Evolutionary conservation across 2,329 filamentous ascomycete genomes (phyloP), one percentile per base, ranked within the genome.

Genomic region (Dichotomopilus funicola): DNA sequence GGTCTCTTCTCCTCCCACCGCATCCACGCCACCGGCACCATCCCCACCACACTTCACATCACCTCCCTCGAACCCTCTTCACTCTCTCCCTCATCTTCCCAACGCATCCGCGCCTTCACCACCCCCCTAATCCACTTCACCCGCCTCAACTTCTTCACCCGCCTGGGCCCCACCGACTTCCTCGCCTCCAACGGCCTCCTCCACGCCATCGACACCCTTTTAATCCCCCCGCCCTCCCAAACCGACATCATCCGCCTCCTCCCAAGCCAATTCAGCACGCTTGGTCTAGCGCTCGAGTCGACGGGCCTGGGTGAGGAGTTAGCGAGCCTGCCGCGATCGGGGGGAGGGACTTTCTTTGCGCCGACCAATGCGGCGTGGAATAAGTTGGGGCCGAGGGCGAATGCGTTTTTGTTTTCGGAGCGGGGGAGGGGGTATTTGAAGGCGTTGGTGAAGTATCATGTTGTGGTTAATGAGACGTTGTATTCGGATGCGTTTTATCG

Each of bases 401-500:
- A 92, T 66, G 88, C 85, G 27, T 96, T 95, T 78, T 77, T 96
- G 4, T 96, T 96, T 78, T 88, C 86, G 56, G 75, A 81, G 34
- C 80, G 78, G 51, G 91, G 91, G 1, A 75, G 79, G 60, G 85
- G 85, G 69, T 95, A 89, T 67, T 79, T 96, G 13, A 83, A 81
- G 61, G 89, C 89, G 0, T 74, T 96, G 46, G 75, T 95, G 12
- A 77, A 89, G 73, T 95, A 95, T 67, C 88, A 92, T 65, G 78
- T 91, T 49, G 86, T 87, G 1, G 78, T 83, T 43, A 82, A 88
- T 65, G 78, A 84, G 57, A 91, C 88, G 0, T 73, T 95, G 0
- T 96, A 96, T 75, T 89, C 86, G 5, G 91, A 96, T 66, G 87
- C 85, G 5, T 88, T 86, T 67, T 94, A 91, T 73, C 78, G 33